Evolutionary conservation across 768 basidiomycete species (phyloP).

Genomic region (Macrocybe gigantea): DNA sequence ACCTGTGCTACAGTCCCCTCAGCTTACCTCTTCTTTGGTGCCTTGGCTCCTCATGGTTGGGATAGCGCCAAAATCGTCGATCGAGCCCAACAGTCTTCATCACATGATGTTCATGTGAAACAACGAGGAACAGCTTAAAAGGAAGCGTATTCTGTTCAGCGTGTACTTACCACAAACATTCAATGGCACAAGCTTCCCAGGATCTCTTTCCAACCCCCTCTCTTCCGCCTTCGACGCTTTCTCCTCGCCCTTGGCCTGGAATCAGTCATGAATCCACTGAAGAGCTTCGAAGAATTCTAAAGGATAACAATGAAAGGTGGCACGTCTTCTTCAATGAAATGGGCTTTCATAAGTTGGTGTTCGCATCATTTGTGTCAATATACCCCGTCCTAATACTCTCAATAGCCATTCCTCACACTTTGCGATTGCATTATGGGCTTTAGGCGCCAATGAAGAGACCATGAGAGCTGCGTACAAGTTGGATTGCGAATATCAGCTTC

Average conservation of each 20-base stretch:
- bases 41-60: no score
- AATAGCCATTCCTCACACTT: constrained; percentile 23
- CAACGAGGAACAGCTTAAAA: neutral
- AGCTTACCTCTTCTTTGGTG: no score
- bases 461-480: constrained; percentile 31
- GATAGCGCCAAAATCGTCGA: no score
- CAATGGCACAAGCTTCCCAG: neutral
- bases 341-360: constrained; percentile 48
- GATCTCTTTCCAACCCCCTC: constrained; percentile 29
- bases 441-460: constrained; percentile 22
- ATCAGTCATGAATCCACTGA: constrained; percentile 28
- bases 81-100: no score
- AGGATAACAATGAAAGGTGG: constrained; percentile 42
- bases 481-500: constrained; percentile 28
- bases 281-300: constrained; percentile 28
- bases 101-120: no score
- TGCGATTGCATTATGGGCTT: constrained; percentile 21
- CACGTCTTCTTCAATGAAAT: constrained; percentile 47
- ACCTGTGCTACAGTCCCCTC: no score
- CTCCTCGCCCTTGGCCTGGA: constrained; percentile 26
- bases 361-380: neutral
- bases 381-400: neutral
- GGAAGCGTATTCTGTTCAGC: neutral
- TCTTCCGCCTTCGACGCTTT: constrained; percentile 17
- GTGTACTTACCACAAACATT: neutral